Evolutionary conservation across 352 stramenopile species (phyloP).

Genomic region (Globisporangium megalacanthum): DNA sequence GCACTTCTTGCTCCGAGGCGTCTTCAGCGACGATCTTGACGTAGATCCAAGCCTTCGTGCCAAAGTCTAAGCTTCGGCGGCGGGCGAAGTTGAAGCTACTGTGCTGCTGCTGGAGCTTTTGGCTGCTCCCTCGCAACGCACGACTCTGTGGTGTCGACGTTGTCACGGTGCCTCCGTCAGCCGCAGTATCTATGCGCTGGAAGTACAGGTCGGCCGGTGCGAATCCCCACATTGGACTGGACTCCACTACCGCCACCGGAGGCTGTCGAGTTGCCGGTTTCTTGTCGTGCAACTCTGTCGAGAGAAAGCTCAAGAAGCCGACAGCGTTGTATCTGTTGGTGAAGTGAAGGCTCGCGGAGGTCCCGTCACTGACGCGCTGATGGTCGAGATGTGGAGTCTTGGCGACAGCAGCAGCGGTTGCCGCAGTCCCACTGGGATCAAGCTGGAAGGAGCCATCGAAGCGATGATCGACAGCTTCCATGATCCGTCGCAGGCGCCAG

Average conservation of each 20-base stretch:
- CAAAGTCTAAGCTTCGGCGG: constrained; percentile 9
- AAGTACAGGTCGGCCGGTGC: constrained; percentile 22
- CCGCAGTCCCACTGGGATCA: neutral
- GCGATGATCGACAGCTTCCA: constrained; percentile 17
- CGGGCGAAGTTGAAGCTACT: constrained; percentile 18
- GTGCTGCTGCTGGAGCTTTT: constrained; percentile 8
- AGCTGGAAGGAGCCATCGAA: neutral
- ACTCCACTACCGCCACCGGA: neutral
- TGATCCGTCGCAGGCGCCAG: constrained; percentile 14
- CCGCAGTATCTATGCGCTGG: constrained; percentile 3
- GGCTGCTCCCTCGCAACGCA: neutral
- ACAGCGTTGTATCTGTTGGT: constrained; percentile 1
- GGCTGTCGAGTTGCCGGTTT: neutral
- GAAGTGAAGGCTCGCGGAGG: neutral
- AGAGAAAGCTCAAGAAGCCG: constrained; percentile 1
- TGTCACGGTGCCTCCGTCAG: neutral
- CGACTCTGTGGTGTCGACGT: neutral
- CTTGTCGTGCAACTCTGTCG: constrained; percentile 5
- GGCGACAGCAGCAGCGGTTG: neutral
- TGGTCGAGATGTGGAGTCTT: neutral
- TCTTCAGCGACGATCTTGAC: constrained; percentile 36
- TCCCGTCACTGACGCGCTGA: neutral
- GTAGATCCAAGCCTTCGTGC: constrained; percentile 37
- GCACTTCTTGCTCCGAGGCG: constrained; percentile 6
- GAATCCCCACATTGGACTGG: constrained; percentile 19